Percentiles rank a stretch among this genome's conserved stretches.
phyloP scores from a whole-genome alignment of 441 rosid species.

The Jatropha podagrica region DNA sequence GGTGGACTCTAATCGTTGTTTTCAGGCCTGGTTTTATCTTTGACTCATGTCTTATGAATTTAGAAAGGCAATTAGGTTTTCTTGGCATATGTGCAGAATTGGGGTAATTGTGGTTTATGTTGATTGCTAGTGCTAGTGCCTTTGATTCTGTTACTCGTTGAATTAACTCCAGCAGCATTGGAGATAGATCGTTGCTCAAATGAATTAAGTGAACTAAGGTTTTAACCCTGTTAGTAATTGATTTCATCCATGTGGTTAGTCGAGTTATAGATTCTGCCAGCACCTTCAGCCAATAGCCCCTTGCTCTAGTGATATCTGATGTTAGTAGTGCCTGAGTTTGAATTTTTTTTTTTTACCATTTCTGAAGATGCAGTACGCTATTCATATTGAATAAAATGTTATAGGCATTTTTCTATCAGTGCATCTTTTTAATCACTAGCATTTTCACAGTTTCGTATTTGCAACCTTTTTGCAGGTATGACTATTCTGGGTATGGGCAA shows the following conservation, averaged over 20 bases:
- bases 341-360: not conserved
- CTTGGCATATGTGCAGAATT: not conserved
- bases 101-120: not conserved
- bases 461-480: conserved; percentile 52
- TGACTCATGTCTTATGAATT: not conserved
- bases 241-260: not conserved
- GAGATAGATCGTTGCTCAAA: not conserved
- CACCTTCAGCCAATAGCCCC: conserved; percentile 3
- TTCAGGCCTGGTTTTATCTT: not conserved
- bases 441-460: not conserved
- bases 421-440: conserved; percentile 9
- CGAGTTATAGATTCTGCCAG: not conserved
- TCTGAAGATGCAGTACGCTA: not conserved
- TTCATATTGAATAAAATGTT: conserved; percentile 13
- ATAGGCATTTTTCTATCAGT: not conserved
- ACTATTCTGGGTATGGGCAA: conserved; percentile 90
- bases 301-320: not conserved
- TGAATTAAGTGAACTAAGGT: not conserved
- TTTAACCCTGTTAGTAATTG: not conserved
- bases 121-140: not conserved
- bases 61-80: not conserved
- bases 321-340: not conserved
- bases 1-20: not conserved
- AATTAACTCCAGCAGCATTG: not conserved
- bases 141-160: conserved; percentile 7